Evolutionary conservation across 371 early-diverging fungal genomes (phyloP), one percentile per base, ranked within the genome.

Genomic region (Mucor mucedo): DNA sequence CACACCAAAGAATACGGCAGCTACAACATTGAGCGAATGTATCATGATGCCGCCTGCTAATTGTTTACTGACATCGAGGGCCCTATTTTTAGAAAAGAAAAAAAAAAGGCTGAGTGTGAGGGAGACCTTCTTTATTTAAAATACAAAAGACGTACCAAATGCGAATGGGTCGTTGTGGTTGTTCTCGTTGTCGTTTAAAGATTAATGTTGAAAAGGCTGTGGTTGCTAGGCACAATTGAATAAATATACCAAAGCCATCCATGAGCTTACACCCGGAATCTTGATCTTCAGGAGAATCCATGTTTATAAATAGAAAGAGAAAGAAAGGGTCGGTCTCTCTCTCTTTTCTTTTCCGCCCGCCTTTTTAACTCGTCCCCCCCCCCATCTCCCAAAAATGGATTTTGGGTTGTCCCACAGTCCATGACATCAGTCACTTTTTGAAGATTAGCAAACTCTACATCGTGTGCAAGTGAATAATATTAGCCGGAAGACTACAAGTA

Each of bases 21-120:
- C 84, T n/a, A 86, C 60, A 3, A 89, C 74, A 58, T 89, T 89
- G 13, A 89, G 71, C 3, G 84, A 73, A 62, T 89, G 89, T 27
- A 89, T 78, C 41, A 87, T 76, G n/a, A 80, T 71, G 21, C 85
- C 86, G 16, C 89, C 89, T 13, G 84, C 79, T 11, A 84, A 74
- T 65, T 89, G 89, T 60, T 88, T 88, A 67, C 85, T 84, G 32
- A 86, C 84, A 75, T 89, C 89, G 39, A 83, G 80, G 21, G 77
- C 73, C 89, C 89, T 89, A 70, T 33, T 44, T 11, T 41, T 21
- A 21, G 21, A 21, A 21, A 21, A 21, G 21, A 21, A 21, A 57
- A 27, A 49, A 21, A 49, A 54, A 55, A 27, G 40, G 21, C 21
- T 40, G 53, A 39, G n/a, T 10, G 13, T 30, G 5, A 21, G 41